A percentile compares a stretch with the other conserved stretches of the same genome.
These are phyloP conservation scores for Flaveria ramosissima DNA, from an alignment of 129 eudicot genomes.

Conservation along the genomic window DNA sequence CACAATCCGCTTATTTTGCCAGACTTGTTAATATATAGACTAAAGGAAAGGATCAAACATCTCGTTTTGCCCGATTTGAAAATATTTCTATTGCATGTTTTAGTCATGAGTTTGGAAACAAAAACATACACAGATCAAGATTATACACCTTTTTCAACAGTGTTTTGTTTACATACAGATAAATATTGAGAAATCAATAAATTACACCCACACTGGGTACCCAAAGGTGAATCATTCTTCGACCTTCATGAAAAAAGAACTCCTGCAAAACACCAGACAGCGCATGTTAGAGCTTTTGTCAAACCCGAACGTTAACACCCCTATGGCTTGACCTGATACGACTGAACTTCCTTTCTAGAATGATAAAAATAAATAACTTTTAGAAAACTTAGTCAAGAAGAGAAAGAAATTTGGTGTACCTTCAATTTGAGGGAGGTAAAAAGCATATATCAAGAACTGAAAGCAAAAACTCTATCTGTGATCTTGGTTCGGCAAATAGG, in stretches of 20 bases:
- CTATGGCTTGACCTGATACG: background rate
- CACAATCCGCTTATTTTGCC: background rate
- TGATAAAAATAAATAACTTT: background rate
- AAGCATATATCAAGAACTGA: conserved; percentile 57
- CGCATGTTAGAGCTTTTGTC: background rate
- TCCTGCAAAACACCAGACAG: conserved; percentile 21
- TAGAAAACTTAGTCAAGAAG: background rate
- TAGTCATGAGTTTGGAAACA: conserved; percentile 23
- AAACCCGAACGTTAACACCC: background rate
- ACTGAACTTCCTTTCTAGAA: background rate
- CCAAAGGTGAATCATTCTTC: conserved; percentile 33
- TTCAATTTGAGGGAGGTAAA: conserved; percentile 42
- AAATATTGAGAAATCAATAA: conserved; percentile 61
- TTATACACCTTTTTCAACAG: conserved; percentile 40
- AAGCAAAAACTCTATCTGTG: conserved; percentile 93
- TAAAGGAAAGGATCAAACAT: background rate
- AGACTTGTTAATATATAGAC: background rate
- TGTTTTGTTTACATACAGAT: conserved; percentile 46
- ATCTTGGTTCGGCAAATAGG: conserved; percentile 96
- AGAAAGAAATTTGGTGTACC: conserved; percentile 38
- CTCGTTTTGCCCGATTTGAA: background rate
- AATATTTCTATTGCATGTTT: conserved; percentile 20
- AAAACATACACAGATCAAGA: conserved; percentile 34
- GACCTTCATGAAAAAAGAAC: conserved; percentile 42
- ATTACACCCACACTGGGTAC: conserved; percentile 43